Evolutionary conservation across 768 basidiomycete species (phyloP), one percentile per base, ranked within the genome.

Genomic region (Lenzites betulinus): DNA sequence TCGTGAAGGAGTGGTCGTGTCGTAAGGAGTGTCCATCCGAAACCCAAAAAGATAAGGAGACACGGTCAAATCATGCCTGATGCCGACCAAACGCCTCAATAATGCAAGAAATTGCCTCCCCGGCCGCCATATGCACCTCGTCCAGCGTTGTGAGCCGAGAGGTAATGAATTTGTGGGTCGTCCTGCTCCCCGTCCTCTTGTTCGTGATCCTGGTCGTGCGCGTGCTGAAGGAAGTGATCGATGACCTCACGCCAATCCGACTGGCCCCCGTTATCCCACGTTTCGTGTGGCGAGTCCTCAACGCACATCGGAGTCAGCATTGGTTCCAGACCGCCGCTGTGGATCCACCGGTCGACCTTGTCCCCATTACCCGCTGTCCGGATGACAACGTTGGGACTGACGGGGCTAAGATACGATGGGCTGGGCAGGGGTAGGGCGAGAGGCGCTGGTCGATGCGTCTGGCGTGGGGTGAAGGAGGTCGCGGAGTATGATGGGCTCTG

Each of bases 401-500:
- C 23, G 7, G 61, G 61, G 16, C 51, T 53, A 22, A 58, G 47
- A 7, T 53, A 39, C 11, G 61, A 49, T 23, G 47, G 51, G 22
- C 50, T 54, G 38, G 51, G 46, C 26, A 47, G 41, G 6, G 56
- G 61, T 13, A 56, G 43, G 0, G 55, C 39, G 5, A 62, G 56
- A 8, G 61, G 61, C 1, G 61, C 47, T 6, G 61, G 61, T 2
- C 56, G 55, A 12, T 60, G 41, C 25, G 20, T 25, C 15, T 48
- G 59, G 22, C 46, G 48, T 20, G 48, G 35, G 26, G 49, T 44
- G 59, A 60, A 62, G 8, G 64, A 35, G 28, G 66, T 52, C 1
- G 53, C 18, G 22, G 64, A 20, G 60, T 59, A 59, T 23, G 65
- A 56, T 41, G 67, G 67, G 47, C 64, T 66, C 38, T 68, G 64